These are phyloP conservation scores for Sporobolus alterniflorus DNA, from an alignment of 202 grass and related monocot species.

Conservation along the genomic window DNA sequence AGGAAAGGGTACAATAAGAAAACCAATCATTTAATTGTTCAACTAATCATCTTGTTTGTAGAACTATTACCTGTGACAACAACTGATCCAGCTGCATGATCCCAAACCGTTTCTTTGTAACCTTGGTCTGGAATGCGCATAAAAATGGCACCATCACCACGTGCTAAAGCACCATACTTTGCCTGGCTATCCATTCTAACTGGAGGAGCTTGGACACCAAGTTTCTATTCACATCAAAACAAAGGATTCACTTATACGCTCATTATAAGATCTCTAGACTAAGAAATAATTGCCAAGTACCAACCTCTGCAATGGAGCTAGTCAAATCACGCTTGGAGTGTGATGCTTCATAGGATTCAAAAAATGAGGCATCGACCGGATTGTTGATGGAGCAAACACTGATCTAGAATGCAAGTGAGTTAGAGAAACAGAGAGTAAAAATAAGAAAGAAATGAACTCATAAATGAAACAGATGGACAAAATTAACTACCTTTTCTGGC, in stretches of 20 bases:
- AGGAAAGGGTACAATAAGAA: neutral
- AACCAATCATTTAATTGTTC: neutral
- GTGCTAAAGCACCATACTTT: slow-evolving; percentile 90
- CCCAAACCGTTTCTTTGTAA: slow-evolving; percentile 96
- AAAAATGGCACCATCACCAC: slow-evolving; percentile 91
- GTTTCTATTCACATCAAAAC: slow-evolving; percentile 66
- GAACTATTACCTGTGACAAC: slow-evolving; percentile 71
- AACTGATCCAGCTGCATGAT: slow-evolving; percentile 93
- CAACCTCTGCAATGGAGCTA: slow-evolving; percentile 80
- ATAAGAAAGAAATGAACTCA: neutral
- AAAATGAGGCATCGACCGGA: slow-evolving; percentile 83
- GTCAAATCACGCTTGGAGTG: slow-evolving; percentile 92
- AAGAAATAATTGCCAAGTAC: slow-evolving; percentile 2
- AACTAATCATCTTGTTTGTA: neutral
- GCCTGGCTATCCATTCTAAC: slow-evolving; percentile 98
- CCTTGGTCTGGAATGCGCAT: slow-evolving; percentile 74
- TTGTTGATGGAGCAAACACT: slow-evolving; percentile 60
- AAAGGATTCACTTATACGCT: slow-evolving; percentile 5
- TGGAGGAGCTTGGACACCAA: slow-evolving; percentile 88
- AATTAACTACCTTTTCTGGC: slow-evolving; percentile 58
- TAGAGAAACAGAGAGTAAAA: neutral
- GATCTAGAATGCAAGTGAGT: slow-evolving; percentile 52
- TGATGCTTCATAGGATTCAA: slow-evolving; percentile 90
- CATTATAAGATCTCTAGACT: slow-evolving; percentile 11
- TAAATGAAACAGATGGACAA: slow-evolving; percentile 8